These are phyloP conservation scores for Fusarium sp. DNA, from an alignment of 2,329 filamentous ascomycete species.

Conservation along the genomic window DNA sequence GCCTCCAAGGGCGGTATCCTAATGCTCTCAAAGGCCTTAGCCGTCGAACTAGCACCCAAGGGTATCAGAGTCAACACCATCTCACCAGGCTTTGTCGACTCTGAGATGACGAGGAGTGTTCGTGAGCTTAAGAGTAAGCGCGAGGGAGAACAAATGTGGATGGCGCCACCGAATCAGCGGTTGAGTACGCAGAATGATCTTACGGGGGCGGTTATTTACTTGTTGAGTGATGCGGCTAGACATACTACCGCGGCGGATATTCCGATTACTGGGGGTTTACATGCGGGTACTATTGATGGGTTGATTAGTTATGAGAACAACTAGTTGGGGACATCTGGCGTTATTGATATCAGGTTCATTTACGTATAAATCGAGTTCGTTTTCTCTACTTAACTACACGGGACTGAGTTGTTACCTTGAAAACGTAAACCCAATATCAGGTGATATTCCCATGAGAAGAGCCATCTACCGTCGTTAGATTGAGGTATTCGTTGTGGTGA, in stretches of 20 bases:
- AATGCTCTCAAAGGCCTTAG: slow-evolving; percentile 54
- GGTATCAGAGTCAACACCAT: slow-evolving; percentile 53
- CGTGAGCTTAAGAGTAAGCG: slow-evolving; percentile 47
- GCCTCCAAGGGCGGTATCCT: slow-evolving; percentile 56
- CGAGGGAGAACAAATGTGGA: slow-evolving; percentile 52
- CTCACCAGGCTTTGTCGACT: slow-evolving; percentile 53
- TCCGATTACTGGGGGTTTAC: slow-evolving; percentile 57
- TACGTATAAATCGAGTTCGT: too few species aligned
- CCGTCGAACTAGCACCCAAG: slow-evolving; percentile 52
- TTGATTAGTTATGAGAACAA: slow-evolving; percentile 48
- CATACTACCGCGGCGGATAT: slow-evolving; percentile 59
- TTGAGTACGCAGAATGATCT: slow-evolving; percentile 56
- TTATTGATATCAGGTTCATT: not conserved
- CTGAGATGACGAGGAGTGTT: slow-evolving; percentile 49
- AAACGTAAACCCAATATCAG: too few species aligned
- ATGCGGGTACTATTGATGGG: slow-evolving; percentile 52
- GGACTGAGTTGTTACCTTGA: too few species aligned
- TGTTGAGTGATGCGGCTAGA: slow-evolving; percentile 56
- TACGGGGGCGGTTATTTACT: slow-evolving; percentile 55
- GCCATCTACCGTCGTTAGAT: not conserved
- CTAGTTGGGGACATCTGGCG: not conserved
- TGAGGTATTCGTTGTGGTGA: too few species aligned
- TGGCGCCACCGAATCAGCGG: slow-evolving; percentile 52
- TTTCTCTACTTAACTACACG: too few species aligned
- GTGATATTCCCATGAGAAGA: too few species aligned